Conservation (phyloP, 306 rosid genomes). For the Cercis canadensis region DNA sequence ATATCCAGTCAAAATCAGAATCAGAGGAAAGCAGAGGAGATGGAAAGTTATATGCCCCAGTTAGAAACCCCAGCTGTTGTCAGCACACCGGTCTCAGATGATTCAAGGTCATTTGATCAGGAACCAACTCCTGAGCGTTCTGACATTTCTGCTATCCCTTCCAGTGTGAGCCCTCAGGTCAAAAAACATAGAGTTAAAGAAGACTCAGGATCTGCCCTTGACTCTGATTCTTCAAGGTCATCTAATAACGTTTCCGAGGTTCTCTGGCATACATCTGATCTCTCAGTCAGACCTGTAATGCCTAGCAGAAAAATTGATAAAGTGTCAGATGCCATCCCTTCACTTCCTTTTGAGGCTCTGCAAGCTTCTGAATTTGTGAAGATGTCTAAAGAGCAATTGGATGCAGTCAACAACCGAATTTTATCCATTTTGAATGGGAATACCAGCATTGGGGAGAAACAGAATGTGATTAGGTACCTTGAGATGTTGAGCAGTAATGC, state of each 20-base stretch:
- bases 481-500: conserved; percentile 89
- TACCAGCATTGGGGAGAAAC: conserved; percentile 83
- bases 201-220: conserved; percentile 66
- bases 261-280: conserved; percentile 95
- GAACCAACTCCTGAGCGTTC: conserved; percentile 67
- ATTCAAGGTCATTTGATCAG: conserved; percentile 56
- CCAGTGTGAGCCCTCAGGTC: conserved; percentile 73
- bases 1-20: conserved; percentile 48
- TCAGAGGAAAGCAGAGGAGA: conserved; percentile 64
- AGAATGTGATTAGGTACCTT: conserved; percentile 86
- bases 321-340: conserved; percentile 64
- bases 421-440: conserved; percentile 72
- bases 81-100: conserved; percentile 53
- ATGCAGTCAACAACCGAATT: conserved; percentile 63
- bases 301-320: conserved; percentile 91
- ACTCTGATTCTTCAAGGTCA: conserved; percentile 63
- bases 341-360: conserved; percentile 92
- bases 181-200: conserved; percentile 77
- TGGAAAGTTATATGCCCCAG: conserved; percentile 50
- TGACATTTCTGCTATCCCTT: conserved; percentile 66
- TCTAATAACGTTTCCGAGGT: conserved; percentile 65
- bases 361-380: conserved; percentile 82
- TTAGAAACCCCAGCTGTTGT: conserved; percentile 55
- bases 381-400: conserved; percentile 81
- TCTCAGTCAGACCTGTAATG: conserved; percentile 98